Evolutionary conservation across 2,329 filamentous ascomycete genomes (phyloP).

Genomic region (Ophiostoma quercus): DNA sequence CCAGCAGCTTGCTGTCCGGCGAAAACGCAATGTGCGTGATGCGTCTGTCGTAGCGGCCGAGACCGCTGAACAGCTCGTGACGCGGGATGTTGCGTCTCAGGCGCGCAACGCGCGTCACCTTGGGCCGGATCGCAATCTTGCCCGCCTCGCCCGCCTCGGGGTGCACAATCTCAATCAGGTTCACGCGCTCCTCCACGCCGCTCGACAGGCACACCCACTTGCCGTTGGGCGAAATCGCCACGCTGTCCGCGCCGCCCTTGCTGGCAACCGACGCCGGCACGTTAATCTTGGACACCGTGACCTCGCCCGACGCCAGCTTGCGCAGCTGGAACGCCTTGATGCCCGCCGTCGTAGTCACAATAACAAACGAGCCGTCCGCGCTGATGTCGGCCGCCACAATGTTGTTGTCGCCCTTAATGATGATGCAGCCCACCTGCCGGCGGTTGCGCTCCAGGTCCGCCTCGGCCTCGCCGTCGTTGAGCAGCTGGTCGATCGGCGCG

Average conservation of each 20-base stretch:
- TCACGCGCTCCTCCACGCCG: constrained; percentile 27
- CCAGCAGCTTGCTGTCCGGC: constrained; percentile 71
- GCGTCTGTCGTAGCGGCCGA: constrained; percentile 70
- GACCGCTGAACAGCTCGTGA: constrained; percentile 56
- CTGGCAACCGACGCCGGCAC: constrained; percentile 53
- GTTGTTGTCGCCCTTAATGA: constrained; percentile 70
- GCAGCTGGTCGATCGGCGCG: constrained; percentile 44
- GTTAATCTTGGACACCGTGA: constrained; percentile 67
- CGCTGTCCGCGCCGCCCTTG: constrained; percentile 64
- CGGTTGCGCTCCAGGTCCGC: constrained; percentile 46
- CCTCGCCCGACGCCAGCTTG: constrained; percentile 44
- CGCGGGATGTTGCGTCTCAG: constrained; percentile 46
- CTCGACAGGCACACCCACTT: constrained; percentile 58
- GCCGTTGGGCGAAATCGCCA: constrained; percentile 65
- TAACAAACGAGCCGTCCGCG: constrained; percentile 63
- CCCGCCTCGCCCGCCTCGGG: constrained; percentile 19
- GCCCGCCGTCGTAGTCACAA: constrained; percentile 67
- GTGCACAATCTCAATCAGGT: constrained; percentile 47
- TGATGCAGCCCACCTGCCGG: constrained; percentile 63
- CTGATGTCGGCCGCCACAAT: constrained; percentile 68
- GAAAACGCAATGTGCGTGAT: constrained; percentile 75
- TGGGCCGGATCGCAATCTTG: constrained; percentile 34
- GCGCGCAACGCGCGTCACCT: constrained; percentile 46
- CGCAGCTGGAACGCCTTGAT: constrained; percentile 72
- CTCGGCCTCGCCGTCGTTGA: constrained; percentile 34